Evolutionary conservation across 345 rosid species (phyloP), one percentile per base, ranked within the genome.

Genomic region (Arabis hirsuta): DNA sequence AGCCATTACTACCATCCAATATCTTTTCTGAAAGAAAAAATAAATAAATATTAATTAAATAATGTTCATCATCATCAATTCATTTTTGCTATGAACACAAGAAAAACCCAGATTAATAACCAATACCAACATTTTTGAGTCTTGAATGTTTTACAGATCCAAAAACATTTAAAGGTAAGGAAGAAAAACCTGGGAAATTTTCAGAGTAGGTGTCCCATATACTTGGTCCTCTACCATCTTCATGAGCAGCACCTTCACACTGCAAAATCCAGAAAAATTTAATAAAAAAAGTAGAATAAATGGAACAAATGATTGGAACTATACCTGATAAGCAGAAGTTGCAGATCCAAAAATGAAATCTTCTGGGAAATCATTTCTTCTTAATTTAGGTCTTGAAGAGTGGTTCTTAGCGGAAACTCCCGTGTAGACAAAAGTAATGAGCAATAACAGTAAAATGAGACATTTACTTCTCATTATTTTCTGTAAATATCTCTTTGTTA

Each of bases 211-310:
- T 60, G 44, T 82, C 86, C 86, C 86, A 82, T 1, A 82, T 60
- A 75, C 83, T 82, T 54, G 80, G 82, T 54, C 80, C 83, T 82
- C 83, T 80, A 43, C 83, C 86, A 72, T 73, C 71, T 64, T 74
- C 82, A 65, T 71, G 67, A 41, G 83, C 86, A 31, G 82, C 82
- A 62, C 83, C 85, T 80, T 82, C 85, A 56, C 71, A 69, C 80
- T 76, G 48, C 60, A 48, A 64, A 76, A 46, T 43, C 9, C 5
- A 29, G 0, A 4, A 29, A 29, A 29, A 29, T 3, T 3, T 29
- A 4, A 29, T 4, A 22, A 22, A 22, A 22, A 22, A 22, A 29
- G 32, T 29, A 29, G 4, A 29, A 29, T 29, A 3, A 5, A 29
- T 3, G 4, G 26, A 39, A 31, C 3, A 19, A 12, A 6, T 3